Evolutionary conservation across 192 early-diverging fungal species (phyloP), one percentile per base, ranked within the genome.

Genomic region (Rhizophagus sp.): DNA sequence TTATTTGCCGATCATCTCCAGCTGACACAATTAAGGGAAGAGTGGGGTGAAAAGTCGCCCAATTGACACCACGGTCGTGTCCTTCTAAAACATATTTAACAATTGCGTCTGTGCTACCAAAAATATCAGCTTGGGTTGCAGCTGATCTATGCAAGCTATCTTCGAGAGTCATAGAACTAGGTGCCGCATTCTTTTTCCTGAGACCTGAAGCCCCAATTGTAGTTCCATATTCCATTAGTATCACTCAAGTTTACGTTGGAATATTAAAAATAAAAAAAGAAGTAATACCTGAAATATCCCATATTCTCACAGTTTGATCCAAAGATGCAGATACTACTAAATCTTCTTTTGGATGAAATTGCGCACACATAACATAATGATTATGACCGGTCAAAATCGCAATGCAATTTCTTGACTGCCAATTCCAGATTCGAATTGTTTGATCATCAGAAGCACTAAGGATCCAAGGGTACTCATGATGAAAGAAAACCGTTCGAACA

Each of bases 371-470:
- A 24, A 98, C 97, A 83, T 98, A 99, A 87, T 99, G 97, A 81
- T 96, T 97, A 86, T 99, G 98, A 6, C 98, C 98, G 0, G 98
- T 97, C 47, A 99, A 87, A 67, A 98, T 96, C 36, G 96, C 96
- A 79, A 99, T 98, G 81, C 97, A 98, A 84, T 93, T 97, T 73
- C 97, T 89, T 41, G 96, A 97, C 85, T 99, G 98, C 98, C 98
- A 99, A 89, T 99, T 99, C 98, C 98, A 99, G 75, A 99, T 98
- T 69, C 98, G 95, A 80, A 98, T 97, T 9, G 98, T 98, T 83
- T 99, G 97, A 86, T 99, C 98, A 81, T 99, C 98, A 9, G 96
- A 97, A 73, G 94, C 94, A 78, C 90, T 93, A 79, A 98, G 92
- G 73, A 99, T 98, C 98, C 98, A 99, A 41, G 98, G 98, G 81